Base-by-base conservation (phyloP, 345 rosid species). In the Aquilaria yunnanensis region DNA sequence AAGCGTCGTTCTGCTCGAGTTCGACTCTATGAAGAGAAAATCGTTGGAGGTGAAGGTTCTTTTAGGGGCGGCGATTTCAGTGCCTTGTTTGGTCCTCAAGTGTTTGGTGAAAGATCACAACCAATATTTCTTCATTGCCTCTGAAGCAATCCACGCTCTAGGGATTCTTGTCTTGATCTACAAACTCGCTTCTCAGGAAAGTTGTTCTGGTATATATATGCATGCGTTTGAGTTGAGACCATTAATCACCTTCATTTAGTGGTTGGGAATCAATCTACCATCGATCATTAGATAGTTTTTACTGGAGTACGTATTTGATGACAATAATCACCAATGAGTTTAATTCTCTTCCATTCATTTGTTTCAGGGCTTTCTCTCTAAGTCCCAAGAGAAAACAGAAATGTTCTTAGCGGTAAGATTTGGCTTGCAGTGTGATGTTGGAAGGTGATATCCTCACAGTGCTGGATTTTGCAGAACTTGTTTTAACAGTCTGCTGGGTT, bases 331-430 rank as follows among this genome's bases (percentile, higher is more conserved):
- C 23, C 23, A 0, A 23, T 23, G 23, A 23, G 23, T 23, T 23
- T 23, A 23, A 23, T 23, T 23, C 23, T 0, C 23, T 23, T 23
- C 23, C 23, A 23, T 23, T 23, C 23, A 23, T 23, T 23, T 23
- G 23, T 23, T 23, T 57, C 80, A 87, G 98, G 96, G 30, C 87
- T 92, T 43, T 92, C 98, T 6, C 74, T 92, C 23, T 6, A 89
- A 75, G 81, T 72, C 78, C 59, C 96, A 92, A 75, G 86, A 82
- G 52, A 77, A 87, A 63, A 92, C 96, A 23, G 91, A 89, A 9
- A 7, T 77, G 37, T 92, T 85, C 75, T 72, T 89, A 23, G 79
- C 72, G 9, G 84, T 82, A 56, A 81, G 96, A 73, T 49, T 49
- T 87, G 47, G 32, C 57, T 4, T 78, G 78, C 45, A 84, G 93